Conservation (phyloP, 139 green algal genomes). For the Chlorella sp. region DNA sequence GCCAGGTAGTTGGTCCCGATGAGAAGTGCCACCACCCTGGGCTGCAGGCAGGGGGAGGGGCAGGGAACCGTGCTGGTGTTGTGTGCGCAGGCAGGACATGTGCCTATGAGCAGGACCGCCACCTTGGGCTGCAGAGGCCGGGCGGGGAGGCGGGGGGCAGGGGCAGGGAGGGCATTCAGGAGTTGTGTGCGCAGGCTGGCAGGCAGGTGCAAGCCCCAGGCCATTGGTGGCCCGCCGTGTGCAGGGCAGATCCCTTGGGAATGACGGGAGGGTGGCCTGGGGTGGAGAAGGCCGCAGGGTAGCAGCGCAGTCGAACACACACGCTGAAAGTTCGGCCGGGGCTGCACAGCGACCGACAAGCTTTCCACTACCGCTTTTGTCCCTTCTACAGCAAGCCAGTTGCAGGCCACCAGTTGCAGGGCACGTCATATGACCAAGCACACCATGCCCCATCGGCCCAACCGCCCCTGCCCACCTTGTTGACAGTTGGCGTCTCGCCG, state of each 20-base stretch:
- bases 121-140: conserved; percentile 8
- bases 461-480: conserved; percentile 17
- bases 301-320: not conserved
- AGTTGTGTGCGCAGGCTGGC: too few species aligned
- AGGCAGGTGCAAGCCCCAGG: not conserved
- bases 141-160: not conserved
- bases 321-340: not conserved
- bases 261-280: too few species aligned
- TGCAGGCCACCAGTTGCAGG: too few species aligned
- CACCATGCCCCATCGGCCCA: not conserved
- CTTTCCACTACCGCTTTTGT: too few species aligned
- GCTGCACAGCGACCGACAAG: too few species aligned
- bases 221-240: too few species aligned
- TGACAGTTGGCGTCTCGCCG: conserved; percentile 30
- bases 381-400: too few species aligned
- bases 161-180: not conserved
- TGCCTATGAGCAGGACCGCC: conserved; percentile 55
- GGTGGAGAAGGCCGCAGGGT: not conserved
- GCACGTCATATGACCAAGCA: not conserved
- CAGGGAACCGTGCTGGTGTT: too few species aligned
- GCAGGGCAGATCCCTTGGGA: too few species aligned
- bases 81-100: not conserved
- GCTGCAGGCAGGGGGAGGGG: not conserved
- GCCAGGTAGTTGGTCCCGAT: too few species aligned
- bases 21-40: too few species aligned